Evolutionary conservation across 441 rosid species (phyloP).

Genomic region (Caryocar brasiliense): DNA sequence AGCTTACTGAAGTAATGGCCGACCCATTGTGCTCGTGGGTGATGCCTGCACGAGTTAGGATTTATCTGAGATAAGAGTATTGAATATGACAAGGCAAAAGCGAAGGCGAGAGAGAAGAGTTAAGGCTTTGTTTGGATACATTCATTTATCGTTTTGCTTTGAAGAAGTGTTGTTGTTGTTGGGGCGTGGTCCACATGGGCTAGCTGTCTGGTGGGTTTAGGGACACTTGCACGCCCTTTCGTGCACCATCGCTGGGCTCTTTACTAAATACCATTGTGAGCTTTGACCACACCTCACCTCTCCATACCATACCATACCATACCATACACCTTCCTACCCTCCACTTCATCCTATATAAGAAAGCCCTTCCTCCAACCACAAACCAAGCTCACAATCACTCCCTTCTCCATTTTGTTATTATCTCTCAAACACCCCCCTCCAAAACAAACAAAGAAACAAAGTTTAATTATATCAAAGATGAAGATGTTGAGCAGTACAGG

Average conservation of each 20-base stretch:
- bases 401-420: neutral
- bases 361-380: neutral
- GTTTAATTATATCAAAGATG: constrained; percentile 16
- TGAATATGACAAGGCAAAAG: constrained; percentile 16
- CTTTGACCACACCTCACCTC: constrained; percentile 25
- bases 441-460: no score
- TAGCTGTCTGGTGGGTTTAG: constrained; percentile 50
- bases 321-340: constrained; percentile 2
- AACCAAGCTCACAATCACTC: neutral
- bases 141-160: neutral
- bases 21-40: constrained; percentile 36
- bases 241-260: constrained; percentile 68
- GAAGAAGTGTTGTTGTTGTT: neutral
- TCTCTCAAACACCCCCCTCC: neutral
- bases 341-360: constrained; percentile 1
- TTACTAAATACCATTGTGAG: constrained; percentile 44
- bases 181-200: neutral
- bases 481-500: constrained; percentile 46
- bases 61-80: no score
- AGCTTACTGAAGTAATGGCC: constrained; percentile 24
- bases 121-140: constrained; percentile 1
- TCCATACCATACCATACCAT: constrained; percentile 22
- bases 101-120: neutral
- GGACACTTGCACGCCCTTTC: constrained; percentile 60
- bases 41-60: constrained; percentile 5